Conservation (phyloP, 2,329 filamentous ascomycete species). For the Colletotrichum aenigma region DNA sequence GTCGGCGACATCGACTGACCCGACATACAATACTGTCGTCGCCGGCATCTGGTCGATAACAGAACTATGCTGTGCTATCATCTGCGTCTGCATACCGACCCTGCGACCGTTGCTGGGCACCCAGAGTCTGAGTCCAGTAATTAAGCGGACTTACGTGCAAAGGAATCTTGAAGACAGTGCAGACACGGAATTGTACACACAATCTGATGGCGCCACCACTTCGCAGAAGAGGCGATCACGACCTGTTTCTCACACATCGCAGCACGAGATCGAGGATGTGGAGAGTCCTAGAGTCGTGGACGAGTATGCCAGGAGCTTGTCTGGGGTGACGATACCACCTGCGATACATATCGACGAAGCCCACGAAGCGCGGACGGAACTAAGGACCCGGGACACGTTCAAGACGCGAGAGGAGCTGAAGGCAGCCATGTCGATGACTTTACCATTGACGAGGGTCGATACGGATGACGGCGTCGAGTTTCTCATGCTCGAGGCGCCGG, state of each 20-base stretch:
- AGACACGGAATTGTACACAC: not conserved
- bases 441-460: not conserved
- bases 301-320: not conserved
- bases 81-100: conserved; percentile 43
- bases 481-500: not conserved
- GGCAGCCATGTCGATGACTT: not conserved
- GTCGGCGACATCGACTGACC: conserved; percentile 30
- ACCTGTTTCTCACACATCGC: not conserved
- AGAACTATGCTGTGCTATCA: conserved; percentile 41
- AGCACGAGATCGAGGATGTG: not conserved
- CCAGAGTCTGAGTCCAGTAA: not conserved
- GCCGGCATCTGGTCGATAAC: conserved; percentile 39
- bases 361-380: not conserved
- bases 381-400: not conserved
- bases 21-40: conserved; percentile 34
- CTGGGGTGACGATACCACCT: not conserved
- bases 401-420: not conserved
- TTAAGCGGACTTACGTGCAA: not conserved
- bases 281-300: not conserved
- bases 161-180: not conserved
- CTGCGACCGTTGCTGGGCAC: conserved; percentile 32
- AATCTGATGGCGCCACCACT: not conserved
- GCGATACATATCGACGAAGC: not conserved
- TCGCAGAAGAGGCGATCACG: not conserved
- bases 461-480: conserved; percentile 14